Base-by-base conservation (phyloP, 2,329 filamentous ascomycete species). In the Cadophora malorum region DNA sequence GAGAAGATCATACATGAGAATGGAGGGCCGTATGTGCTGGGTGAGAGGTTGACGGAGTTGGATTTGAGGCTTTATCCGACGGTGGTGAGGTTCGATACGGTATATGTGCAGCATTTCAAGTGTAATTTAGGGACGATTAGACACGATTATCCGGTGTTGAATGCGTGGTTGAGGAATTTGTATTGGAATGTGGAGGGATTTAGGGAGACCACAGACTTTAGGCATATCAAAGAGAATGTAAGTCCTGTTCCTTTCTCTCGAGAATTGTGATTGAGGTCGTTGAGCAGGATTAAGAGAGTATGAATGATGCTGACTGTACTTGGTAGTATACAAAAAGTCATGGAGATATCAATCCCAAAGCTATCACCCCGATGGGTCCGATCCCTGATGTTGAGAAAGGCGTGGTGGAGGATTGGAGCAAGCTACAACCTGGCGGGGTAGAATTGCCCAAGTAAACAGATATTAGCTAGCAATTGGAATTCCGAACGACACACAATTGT, bases 291-390 rank as follows among this genome's bases (percentile, higher is more conserved):
- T 5, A 5, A 9, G 35, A 38, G 35, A 9, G 7, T 38, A 4
- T 6, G 45, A 49, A 49, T 6, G 45, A 4, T 41, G 59, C 47
- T 71, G 28, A 66, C 35, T 63, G 25, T 38, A 21, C 31, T 78
- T 23, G 78, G 97, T 86, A 96, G 79, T 96, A 98, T 81, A 98
- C 97, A 83, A 97, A 97, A 86, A 91, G 83, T 78, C 87, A 90
- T 78, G 28, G 14, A 10, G 86, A 90, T 79, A 89, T 91, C 77
- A 91, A 91, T 79, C 88, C 88, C 14, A 79, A 83, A 63, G 82
- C 84, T 28, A 97, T 98, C 77, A 96, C 93, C 25, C 94, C 95
- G 0, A 79, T 96, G 47, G 95, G 95, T 0, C 95, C 95, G 8
- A 74, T 93, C 76, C 94, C 94, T 59, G 85, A 97, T 81, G 90